Conservation (phyloP, 352 stramenopile species). For the Pythium guiyangense region DNA sequence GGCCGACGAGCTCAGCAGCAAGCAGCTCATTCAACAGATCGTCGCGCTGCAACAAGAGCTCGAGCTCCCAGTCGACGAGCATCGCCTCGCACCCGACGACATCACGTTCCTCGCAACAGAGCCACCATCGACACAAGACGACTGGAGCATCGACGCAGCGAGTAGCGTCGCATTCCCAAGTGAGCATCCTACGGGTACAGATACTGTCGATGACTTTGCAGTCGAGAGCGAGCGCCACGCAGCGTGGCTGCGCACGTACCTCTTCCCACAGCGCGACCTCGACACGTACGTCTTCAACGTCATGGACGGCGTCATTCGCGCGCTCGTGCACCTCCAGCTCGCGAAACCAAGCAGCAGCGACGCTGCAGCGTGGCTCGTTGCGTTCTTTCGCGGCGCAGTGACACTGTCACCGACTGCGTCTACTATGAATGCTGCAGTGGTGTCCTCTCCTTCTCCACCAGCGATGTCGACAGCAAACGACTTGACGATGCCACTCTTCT, state of each 20-base stretch:
- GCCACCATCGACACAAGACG: slow-evolving; percentile 22
- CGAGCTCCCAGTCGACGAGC: slow-evolving; percentile 30
- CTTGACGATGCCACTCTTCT: slow-evolving; percentile 21
- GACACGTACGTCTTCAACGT: slow-evolving; percentile 42
- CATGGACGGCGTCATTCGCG: slow-evolving; percentile 28
- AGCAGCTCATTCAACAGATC: slow-evolving; percentile 40
- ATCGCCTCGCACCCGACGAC: slow-evolving; percentile 26
- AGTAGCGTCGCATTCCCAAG: slow-evolving; percentile 21
- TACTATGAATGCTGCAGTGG: no score
- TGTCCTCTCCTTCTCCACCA: no score
- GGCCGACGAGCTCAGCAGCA: slow-evolving; percentile 38
- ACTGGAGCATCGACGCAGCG: slow-evolving; percentile 45
- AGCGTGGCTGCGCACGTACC: slow-evolving; percentile 13
- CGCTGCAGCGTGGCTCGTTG: slow-evolving; percentile 39
- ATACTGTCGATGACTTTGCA: slow-evolving; percentile 3
- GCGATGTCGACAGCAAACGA: no score
- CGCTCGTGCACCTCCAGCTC: slow-evolving; percentile 41
- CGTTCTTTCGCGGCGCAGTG: slow-evolving; percentile 20
- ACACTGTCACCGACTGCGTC: background rate
- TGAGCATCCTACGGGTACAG: background rate
- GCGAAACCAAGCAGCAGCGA: slow-evolving; percentile 21
- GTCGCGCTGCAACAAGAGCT: slow-evolving; percentile 29
- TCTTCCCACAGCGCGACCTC: slow-evolving; percentile 31
- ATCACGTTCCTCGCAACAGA: slow-evolving; percentile 34
- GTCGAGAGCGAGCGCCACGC: background rate